phyloP scores from a whole-genome alignment of 495 filamentous ascomycete species.

The Clohesyomyces aquaticus region DNA sequence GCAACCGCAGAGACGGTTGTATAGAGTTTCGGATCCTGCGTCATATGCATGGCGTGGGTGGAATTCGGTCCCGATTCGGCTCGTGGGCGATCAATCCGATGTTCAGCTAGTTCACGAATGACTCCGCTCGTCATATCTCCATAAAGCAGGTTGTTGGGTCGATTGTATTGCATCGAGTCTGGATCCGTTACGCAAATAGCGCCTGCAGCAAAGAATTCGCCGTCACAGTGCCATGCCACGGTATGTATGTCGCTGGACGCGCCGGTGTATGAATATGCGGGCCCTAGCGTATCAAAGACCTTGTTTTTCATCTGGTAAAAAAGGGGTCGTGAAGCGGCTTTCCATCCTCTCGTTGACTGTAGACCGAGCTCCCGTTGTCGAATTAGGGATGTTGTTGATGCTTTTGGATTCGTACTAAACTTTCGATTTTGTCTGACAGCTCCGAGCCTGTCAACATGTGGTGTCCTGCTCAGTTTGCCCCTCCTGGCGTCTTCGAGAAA shows the following conservation, averaged over 20 bases:
- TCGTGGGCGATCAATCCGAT: conserved; percentile 57
- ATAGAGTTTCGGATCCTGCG: conserved; percentile 71
- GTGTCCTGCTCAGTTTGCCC: conserved; percentile 10
- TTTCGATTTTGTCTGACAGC: conserved; percentile 9
- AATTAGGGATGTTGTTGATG: conserved; percentile 30
- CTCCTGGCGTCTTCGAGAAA: conserved; percentile 30
- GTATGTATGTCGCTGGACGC: conserved; percentile 63
- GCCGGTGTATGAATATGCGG: conserved; percentile 40
- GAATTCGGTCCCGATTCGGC: conserved; percentile 55
- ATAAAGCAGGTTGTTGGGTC: conserved; percentile 73
- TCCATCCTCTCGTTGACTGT: conserved; percentile 35
- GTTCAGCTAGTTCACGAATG: conserved; percentile 69
- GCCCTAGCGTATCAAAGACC: conserved; percentile 38
- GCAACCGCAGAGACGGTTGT: conserved; percentile 76
- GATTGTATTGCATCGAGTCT: conserved; percentile 83
- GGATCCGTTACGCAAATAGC: conserved; percentile 74
- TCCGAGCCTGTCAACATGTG: conserved; percentile 34
- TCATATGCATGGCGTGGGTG: conserved; percentile 60
- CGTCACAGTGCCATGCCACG: conserved; percentile 59
- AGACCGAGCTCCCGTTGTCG: conserved; percentile 45
- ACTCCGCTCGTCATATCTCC: conserved; percentile 62
- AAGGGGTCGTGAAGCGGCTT: conserved; percentile 13
- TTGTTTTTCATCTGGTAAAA: conserved; percentile 40
- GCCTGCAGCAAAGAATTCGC: conserved; percentile 56
- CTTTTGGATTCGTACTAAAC: conserved; percentile 7